Conservation (phyloP, 2,329 filamentous ascomycete species). For the Cladophialophora yegresii region DNA sequence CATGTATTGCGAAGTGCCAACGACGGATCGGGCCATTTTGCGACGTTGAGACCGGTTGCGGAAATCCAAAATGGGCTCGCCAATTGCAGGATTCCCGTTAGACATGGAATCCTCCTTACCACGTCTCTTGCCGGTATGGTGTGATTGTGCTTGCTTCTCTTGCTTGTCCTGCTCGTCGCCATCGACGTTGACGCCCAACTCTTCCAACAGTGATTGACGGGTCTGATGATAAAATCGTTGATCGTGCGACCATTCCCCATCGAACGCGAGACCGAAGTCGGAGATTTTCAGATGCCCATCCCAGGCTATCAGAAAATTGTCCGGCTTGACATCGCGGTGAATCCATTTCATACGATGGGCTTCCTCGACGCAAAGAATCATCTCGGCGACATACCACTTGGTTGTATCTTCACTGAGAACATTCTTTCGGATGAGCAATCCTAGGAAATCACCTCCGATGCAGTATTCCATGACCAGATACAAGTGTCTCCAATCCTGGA, state of each 20-base stretch:
- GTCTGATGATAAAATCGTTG: constrained; percentile 83
- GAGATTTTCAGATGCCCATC: constrained; percentile 92
- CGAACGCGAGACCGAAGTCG: constrained; percentile 93
- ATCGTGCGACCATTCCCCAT: constrained; percentile 93
- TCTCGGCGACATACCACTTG: constrained; percentile 89
- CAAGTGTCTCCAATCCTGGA: constrained; percentile 79
- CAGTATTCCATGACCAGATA: constrained; percentile 99
- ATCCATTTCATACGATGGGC: constrained; percentile 86
- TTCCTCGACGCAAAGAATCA: constrained; percentile 93
- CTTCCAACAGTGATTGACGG: constrained; percentile 75
- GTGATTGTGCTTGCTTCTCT: constrained; percentile 45
- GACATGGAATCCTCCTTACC: constrained; percentile 9
- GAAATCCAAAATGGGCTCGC: constrained; percentile 65
- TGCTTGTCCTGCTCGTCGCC: constrained; percentile 72
- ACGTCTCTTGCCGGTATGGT: constrained; percentile 15
- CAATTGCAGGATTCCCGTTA: constrained; percentile 25
- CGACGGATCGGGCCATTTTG: constrained; percentile 76
- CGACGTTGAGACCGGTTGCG: constrained; percentile 69
- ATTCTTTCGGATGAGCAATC: constrained; percentile 80
- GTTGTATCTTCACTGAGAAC: constrained; percentile 75
- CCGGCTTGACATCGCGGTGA: constrained; percentile 93
- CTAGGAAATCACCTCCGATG: constrained; percentile 92
- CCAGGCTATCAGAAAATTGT: constrained; percentile 90
- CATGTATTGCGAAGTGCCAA: constrained; percentile 98
- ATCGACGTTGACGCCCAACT: constrained; percentile 69